phyloP scores from a whole-genome alignment of 2,329 filamentous ascomycete species.

The Bertia moriformis region DNA sequence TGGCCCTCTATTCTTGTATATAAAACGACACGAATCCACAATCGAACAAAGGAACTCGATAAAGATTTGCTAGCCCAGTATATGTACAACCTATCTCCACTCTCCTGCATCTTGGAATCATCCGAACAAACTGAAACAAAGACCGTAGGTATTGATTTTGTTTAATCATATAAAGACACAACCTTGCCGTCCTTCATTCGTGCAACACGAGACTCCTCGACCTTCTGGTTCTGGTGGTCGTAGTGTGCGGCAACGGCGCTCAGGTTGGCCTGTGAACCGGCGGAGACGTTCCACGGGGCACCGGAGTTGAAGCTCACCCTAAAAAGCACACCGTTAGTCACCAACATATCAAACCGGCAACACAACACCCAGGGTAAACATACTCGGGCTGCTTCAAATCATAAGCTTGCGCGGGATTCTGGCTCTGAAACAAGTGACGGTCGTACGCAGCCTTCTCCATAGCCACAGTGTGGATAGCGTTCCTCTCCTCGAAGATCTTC shows the following conservation, averaged over 20 bases:
- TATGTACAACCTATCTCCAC: background rate
- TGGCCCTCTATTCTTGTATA: too few relatives aligned
- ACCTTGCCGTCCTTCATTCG: constrained; percentile 25
- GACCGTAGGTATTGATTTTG: constrained; percentile 8
- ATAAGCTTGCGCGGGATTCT: background rate
- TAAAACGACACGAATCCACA: too few relatives aligned
- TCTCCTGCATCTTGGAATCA: constrained; percentile 10
- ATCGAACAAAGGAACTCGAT: too few relatives aligned
- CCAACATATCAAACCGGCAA: background rate
- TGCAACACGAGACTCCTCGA: constrained; percentile 5
- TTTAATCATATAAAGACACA: constrained; percentile 24
- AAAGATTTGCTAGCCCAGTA: too few relatives aligned
- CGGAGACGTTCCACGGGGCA: background rate
- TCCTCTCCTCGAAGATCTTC: constrained; percentile 1
- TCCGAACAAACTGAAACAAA: constrained; percentile 5
- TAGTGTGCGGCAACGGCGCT: background rate
- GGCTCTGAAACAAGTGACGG: background rate
- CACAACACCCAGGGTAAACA: background rate
- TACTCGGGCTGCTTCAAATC: constrained; percentile 1
- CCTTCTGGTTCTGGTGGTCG: background rate
- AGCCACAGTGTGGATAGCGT: constrained; percentile 1
- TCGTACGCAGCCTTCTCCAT: background rate
- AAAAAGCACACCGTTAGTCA: background rate
- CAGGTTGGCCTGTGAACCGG: background rate
- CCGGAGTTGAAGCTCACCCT: background rate